Evolutionary conservation across 1,284 basidiomycete genomes (phyloP), one percentile per base, ranked within the genome.

Genomic region (Ceratobasidium sp.): DNA sequence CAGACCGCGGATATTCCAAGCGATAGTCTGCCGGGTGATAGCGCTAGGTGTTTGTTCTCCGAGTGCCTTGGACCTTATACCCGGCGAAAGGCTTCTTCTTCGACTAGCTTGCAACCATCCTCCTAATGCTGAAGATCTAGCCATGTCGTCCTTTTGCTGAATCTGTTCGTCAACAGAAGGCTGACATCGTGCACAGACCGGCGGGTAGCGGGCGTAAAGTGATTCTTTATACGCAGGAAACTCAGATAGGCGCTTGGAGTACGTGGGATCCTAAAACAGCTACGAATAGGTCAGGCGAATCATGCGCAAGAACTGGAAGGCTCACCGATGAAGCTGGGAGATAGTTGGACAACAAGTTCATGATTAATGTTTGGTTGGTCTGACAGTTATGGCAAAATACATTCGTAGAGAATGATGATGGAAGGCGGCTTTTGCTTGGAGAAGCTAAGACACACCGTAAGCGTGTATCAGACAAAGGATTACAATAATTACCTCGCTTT

Each of bases 261-360:
- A 92, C 57, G 89, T 85, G 12, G 89, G 88, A 74, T 88, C 87
- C 91, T 94, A 73, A 34, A 27, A 25, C 12, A 49, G 25, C 40
- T 71, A 52, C 25, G 13, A 53, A 55, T 64, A 52, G 50, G 52
- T 53, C 47, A 65, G 62, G 40, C 27, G 17, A 35, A 34, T 27
- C 20, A 56, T 20, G 31, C 8, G 1, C 17, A 27, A 53, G 29
- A 45, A 34, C 32, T 58, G 56, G 31, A 35, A 43, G 12, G 57
- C 40, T 57, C 22, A 56, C 45, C 47, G 55, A 58, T 53, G 68
- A 50, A 20, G 70, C 69, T 68, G 94, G 93, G 0, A 96, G 84
- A 76, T 96, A 97, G 73, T 92, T 94, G 3, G 93, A 91, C 31
- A 96, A 80, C 64, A 97, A 83, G 77, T 94, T 92, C 72, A 93